Percentiles rank a stretch among this genome's conserved stretches.
phyloP scores from a whole-genome alignment of 2,329 filamentous ascomycete species.

The Alternaria postmessia region DNA sequence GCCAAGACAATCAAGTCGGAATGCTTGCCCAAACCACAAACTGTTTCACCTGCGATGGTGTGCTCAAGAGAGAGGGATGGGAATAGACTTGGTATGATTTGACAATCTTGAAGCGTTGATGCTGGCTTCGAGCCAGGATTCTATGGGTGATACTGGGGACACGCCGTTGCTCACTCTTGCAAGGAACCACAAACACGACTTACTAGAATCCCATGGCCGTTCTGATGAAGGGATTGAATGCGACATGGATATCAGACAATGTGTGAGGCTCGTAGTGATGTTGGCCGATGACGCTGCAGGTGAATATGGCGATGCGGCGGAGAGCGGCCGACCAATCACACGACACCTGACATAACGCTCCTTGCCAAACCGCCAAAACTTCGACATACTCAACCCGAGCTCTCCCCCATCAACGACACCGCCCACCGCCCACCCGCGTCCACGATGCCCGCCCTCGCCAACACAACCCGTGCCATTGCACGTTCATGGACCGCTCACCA shows the following conservation, averaged over 20 bases:
- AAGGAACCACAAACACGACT: background rate
- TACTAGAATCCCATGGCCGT: background rate
- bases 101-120: background rate
- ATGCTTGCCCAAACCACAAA: background rate
- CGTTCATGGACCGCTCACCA: constrained; percentile 58
- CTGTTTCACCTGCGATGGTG: background rate
- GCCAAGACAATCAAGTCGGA: background rate
- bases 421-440: constrained; percentile 40
- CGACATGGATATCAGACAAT: background rate
- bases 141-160: background rate
- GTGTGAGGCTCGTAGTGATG: background rate
- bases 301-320: constrained; percentile 7
- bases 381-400: constrained; percentile 32
- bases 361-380: constrained; percentile 34
- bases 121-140: background rate
- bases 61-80: background rate
- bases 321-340: constrained; percentile 11
- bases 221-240: background rate
- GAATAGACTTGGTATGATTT: background rate
- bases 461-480: constrained; percentile 56
- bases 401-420: constrained; percentile 31
- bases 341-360: constrained; percentile 19
- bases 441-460: constrained; percentile 60
- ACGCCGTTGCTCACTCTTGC: background rate
- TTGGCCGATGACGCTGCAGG: constrained; percentile 12